These are phyloP conservation scores for Coprinellus micaceus DNA, from an alignment of 768 basidiomycete genomes.

Conservation along the genomic window DNA sequence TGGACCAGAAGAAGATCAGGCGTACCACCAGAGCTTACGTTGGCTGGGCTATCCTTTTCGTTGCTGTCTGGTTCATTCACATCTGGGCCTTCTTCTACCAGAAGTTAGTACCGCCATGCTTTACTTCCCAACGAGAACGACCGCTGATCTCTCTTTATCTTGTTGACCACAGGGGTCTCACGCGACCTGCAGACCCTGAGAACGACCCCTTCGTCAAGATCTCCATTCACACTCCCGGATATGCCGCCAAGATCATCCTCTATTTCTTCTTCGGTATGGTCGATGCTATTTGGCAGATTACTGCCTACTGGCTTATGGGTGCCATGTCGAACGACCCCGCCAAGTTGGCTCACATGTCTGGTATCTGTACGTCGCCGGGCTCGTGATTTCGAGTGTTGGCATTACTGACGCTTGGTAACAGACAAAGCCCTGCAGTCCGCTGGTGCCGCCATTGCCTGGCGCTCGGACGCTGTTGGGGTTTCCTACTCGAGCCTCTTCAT, in stretches of 20 bases:
- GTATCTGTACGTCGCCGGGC: conserved; percentile 60
- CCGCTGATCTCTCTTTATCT: neutral
- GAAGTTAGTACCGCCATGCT: conserved; percentile 41
- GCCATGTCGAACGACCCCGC: conserved; percentile 81
- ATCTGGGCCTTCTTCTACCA: conserved; percentile 79
- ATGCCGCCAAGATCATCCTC: conserved; percentile 53
- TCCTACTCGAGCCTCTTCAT: conserved; percentile 73
- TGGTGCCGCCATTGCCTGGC: conserved; percentile 70
- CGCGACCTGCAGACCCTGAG: neutral
- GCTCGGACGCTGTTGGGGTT: conserved; percentile 55
- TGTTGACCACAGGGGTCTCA: conserved; percentile 42
- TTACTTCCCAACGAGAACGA: neutral
- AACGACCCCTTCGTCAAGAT: conserved; percentile 27
- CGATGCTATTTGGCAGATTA: conserved; percentile 85
- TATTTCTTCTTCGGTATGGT: conserved; percentile 73
- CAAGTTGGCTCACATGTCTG: conserved; percentile 76
- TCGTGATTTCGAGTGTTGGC: neutral
- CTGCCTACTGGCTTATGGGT: conserved; percentile 80
- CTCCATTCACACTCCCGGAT: conserved; percentile 56
- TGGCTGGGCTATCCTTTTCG: conserved; percentile 61
- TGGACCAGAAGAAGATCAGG: conserved; percentile 52
- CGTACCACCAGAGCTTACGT: conserved; percentile 70
- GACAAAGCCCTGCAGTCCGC: conserved; percentile 78
- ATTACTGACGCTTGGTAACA: conserved; percentile 13
- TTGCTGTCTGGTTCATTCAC: conserved; percentile 66